Evolutionary conservation across 441 rosid genomes (phyloP), one percentile per base, ranked within the genome.

Genomic region (Capsella rubella): DNA sequence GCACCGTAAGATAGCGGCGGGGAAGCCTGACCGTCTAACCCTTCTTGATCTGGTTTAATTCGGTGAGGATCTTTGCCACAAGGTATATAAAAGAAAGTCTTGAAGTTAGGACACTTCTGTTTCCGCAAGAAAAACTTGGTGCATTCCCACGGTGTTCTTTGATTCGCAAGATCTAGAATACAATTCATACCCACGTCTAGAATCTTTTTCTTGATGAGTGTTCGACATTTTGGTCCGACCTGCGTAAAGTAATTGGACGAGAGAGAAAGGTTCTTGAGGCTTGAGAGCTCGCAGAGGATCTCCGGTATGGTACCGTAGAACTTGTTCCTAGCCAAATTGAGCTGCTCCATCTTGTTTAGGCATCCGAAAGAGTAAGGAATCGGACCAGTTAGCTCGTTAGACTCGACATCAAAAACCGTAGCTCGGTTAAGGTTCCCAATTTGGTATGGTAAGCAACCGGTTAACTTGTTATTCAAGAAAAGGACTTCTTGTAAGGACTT

Each of bases 401-500:
- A 71, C 8, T 89, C 90, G 1, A 67, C 79, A 70, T 91, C 96
- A 5, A 93, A 76, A 69, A 93, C 90, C 5, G 67, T 72, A 4
- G 90, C 86, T 67, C 59, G 84, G 50, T 70, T 76, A 45, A 91
- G 78, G 45, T 79, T 72, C 31, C 96, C 95, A 11, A 94, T 79
- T 82, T 90, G 92, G 61, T 86, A 91, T 0, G 98, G 95, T 39
- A 94, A 68, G 73, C 95, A 91, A 5, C 95, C 96, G 12, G 88
- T 84, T 15, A 94, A 65, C 78, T 45, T 80, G 79, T 88, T 88
- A 77, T 90, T 90, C 46, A 91, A 69, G 75, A 91, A 82, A 16
- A 94, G 73, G 32, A 90, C 85, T 81, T 94, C 97, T 5, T 80
- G 66, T 65, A 90, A 11, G 9, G 29, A 1, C 63, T 74, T n/a